Evolutionary conservation across 257 asterid genomes (phyloP), one percentile per base, ranked within the genome.

Genomic region (Linderniella brevidens): DNA sequence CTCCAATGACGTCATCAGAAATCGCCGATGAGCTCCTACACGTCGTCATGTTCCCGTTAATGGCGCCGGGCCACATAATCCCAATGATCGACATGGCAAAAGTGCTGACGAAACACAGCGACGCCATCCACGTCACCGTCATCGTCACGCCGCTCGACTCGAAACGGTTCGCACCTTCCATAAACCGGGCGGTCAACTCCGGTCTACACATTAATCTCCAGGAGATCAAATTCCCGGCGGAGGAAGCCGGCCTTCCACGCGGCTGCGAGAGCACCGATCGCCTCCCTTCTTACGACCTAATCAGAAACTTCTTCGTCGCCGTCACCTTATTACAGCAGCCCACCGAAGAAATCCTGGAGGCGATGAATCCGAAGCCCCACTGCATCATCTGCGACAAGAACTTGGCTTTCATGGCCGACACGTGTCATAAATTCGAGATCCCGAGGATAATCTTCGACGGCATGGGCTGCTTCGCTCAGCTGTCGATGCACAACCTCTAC

Each of bases 1-100:
- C 32, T 25, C 6, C 32, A 25, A 25, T 25, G 32, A 6, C n/a
- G n/a, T n/a, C n/a, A n/a, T n/a, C 32, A 25, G 32, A 25, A 25
- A 25, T 6, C 32, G 5, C 1, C 57, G n/a, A n/a, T 11, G 13
- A 37, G 17, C 17, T 29, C 20, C 52, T 51, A 3, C 18, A 42
- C 51, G 46, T 58, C 36, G 14, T 39, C 0, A 3, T 56, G 19
- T 46, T 64, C 16, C 63, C 63, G 11, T 37, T 49, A 9, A 39
- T 64, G 53, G 61, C 70, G 11, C 65, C 58, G 0, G 83, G 83
- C n/a, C 83, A 71, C 49, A 71, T 71, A 52, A 75, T 75, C 19
- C 83, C 79, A 0, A 68, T 75, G 74, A 65, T 75, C 17, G 71
- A 70, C 59, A 74, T 70, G 78, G 78, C 76, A 8, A 65, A 63